A percentile compares a stretch with the other conserved stretches of the same genome.
Conservation (phyloP, 2,329 filamentous ascomycete species). For the Fusarium sp. region DNA sequence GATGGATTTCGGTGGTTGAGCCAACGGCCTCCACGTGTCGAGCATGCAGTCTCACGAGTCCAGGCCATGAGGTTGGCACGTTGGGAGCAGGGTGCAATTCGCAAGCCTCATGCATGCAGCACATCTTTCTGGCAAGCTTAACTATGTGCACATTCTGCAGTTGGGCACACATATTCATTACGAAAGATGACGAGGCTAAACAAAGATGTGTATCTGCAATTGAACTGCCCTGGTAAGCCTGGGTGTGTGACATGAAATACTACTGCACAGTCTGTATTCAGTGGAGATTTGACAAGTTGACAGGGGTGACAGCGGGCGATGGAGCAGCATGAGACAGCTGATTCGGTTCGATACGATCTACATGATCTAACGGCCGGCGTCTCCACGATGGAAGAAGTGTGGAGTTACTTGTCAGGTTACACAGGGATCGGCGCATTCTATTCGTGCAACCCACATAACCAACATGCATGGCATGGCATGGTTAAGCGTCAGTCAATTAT, state of each 20-base stretch:
- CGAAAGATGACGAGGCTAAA: constrained; percentile 11
- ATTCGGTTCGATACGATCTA: constrained; percentile 14
- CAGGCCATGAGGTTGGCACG: background rate
- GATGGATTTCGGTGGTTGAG: constrained; percentile 81
- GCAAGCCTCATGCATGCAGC: constrained; percentile 13
- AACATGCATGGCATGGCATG: constrained; percentile 19
- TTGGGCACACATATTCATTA: constrained; percentile 10
- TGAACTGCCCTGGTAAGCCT: background rate
- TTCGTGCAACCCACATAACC: background rate
- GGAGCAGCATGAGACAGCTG: constrained; percentile 1
- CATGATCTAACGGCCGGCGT: constrained; percentile 12
- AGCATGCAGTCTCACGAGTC: background rate
- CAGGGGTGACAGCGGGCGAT: constrained; percentile 5
- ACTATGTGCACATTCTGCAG: background rate
- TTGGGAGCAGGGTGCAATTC: constrained; percentile 10
- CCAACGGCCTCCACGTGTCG: constrained; percentile 10
- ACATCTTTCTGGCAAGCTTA: constrained; percentile 19
- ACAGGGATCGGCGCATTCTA: constrained; percentile 27
- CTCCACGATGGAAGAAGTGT: constrained; percentile 14
- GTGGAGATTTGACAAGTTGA: constrained; percentile 6
- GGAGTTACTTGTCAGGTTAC: constrained; percentile 33
- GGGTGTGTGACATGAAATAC: background rate
- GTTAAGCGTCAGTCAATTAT: constrained; percentile 6
- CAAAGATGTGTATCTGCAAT: background rate
- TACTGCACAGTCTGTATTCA: background rate